A percentile compares a stretch with the other conserved stretches of the same genome.
phyloP scores from a whole-genome alignment of 805 yeast genomes.

The Saturnispora sanitii region DNA sequence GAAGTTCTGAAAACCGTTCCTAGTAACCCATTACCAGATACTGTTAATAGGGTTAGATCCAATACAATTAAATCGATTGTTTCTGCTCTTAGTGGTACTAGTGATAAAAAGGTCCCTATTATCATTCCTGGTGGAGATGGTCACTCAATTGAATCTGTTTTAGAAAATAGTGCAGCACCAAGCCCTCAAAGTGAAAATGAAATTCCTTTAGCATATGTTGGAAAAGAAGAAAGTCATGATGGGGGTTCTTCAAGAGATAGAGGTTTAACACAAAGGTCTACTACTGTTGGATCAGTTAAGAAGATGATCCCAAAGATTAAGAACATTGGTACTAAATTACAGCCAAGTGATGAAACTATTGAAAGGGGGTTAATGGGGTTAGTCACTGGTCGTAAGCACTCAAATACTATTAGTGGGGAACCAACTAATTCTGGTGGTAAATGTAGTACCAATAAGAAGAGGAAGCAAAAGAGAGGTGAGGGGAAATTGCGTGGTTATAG shows the following conservation, averaged over 20 bases:
- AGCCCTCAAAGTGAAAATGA: background rate
- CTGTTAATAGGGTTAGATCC: conserved; percentile 7
- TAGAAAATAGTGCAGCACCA: too few relatives aligned
- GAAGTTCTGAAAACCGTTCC: conserved; percentile 56
- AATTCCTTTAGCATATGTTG: background rate
- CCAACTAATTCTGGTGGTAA: too few relatives aligned
- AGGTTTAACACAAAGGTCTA: background rate
- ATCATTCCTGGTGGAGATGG: too few relatives aligned
- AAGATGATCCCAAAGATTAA: conserved; percentile 2
- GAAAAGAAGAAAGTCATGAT: background rate
- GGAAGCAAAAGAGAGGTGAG: conserved; percentile 7
- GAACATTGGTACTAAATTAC: conserved; percentile 9
- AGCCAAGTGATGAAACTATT: conserved; percentile 6
- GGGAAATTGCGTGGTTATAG: conserved; percentile 57
- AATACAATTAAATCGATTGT: conserved; percentile 10
- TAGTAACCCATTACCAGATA: conserved; percentile 15
- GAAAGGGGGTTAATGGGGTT: conserved; percentile 8
- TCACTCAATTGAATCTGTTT: too few relatives aligned
- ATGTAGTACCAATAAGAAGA: background rate
- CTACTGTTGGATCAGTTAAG: conserved; percentile 7
- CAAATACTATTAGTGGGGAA: background rate
- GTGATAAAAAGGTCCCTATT: too few relatives aligned
- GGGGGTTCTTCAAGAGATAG: background rate
- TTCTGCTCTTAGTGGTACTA: conserved; percentile 8
- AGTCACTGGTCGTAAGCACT: conserved; percentile 3